These are phyloP conservation scores for Sporothrix inflata DNA, from an alignment of 2,329 filamentous ascomycete genomes.

Conservation along the genomic window DNA sequence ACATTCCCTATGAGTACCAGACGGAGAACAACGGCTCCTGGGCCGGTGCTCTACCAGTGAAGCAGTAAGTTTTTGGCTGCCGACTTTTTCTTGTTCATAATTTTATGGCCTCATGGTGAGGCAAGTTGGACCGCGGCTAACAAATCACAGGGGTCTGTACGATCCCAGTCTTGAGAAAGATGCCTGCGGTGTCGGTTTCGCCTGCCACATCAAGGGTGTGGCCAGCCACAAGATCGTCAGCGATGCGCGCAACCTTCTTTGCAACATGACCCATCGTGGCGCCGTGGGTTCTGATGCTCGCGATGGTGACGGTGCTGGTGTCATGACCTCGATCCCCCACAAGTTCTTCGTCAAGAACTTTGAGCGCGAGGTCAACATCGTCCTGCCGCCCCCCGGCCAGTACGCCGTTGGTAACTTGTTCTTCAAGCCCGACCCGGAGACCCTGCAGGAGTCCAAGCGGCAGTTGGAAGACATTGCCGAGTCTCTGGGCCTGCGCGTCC, in stretches of 20 bases:
- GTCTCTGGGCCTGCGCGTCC: conserved; percentile 81
- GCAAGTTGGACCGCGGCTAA: conserved; percentile 20
- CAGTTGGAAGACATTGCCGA: conserved; percentile 94
- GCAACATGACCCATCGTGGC: conserved; percentile 99
- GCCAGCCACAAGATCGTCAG: conserved; percentile 97
- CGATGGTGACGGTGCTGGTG: conserved; percentile 97
- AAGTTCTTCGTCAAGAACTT: conserved; percentile 99
- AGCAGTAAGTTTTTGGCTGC: conserved; percentile 65
- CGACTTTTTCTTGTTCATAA: no score
- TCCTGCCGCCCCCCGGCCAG: conserved; percentile 84
- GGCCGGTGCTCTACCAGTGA: conserved; percentile 93
- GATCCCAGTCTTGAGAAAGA: conserved; percentile 96
- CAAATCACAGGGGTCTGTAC: conserved; percentile 71
- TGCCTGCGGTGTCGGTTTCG: conserved; percentile 99
- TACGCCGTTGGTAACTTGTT: conserved; percentile 98
- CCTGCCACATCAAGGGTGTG: conserved; percentile 97
- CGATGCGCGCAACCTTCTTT: conserved; percentile 91
- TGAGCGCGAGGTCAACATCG: conserved; percentile 83
- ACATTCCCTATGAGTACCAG: conserved; percentile 81
- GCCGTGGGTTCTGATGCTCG: conserved; percentile 96
- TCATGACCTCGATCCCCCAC: conserved; percentile 99
- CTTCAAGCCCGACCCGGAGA: conserved; percentile 94
- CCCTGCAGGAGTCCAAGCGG: conserved; percentile 84
- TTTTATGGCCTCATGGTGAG: conserved; percentile 15
- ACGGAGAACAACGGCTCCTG: conserved; percentile 83